phyloP scores from a whole-genome alignment of 345 rosid species.

The Gossypium mustelinum region DNA sequence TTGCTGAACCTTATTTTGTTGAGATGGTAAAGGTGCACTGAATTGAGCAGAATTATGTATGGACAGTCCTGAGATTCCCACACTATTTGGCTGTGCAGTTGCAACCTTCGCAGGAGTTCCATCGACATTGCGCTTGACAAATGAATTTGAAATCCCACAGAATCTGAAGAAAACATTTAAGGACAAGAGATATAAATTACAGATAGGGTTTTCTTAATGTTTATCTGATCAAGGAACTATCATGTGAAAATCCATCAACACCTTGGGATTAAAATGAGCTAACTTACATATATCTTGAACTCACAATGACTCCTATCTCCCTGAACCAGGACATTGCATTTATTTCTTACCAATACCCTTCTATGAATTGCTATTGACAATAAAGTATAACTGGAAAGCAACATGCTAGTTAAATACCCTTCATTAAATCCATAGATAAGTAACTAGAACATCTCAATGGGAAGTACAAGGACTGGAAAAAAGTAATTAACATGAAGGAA shows the following conservation, averaged over 20 bases:
- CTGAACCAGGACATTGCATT: background rate
- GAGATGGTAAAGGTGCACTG: constrained; percentile 22
- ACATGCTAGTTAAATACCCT: background rate
- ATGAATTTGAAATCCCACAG: constrained; percentile 67
- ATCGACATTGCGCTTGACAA: constrained; percentile 51
- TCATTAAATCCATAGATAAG: background rate
- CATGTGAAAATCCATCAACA: background rate
- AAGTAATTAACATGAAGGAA: constrained; percentile 4
- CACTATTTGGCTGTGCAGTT: constrained; percentile 31
- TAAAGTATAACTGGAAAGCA: background rate
- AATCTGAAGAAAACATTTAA: constrained; percentile 45
- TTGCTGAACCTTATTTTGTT: constrained; percentile 37
- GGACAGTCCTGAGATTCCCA: constrained; percentile 30
- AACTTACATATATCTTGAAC: background rate
- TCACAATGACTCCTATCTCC: background rate
- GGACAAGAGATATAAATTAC: background rate
- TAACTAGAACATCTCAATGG: background rate
- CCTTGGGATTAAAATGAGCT: background rate
- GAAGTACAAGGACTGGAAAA: background rate
- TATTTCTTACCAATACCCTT: background rate
- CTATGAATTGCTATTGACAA: background rate
- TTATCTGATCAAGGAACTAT: background rate
- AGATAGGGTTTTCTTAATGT: background rate
- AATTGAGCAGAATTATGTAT: constrained; percentile 28
- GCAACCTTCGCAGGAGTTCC: constrained; percentile 35